Conservation (phyloP, 2,329 filamentous ascomycete species). For the Scopulariopsis brevicaulis region DNA sequence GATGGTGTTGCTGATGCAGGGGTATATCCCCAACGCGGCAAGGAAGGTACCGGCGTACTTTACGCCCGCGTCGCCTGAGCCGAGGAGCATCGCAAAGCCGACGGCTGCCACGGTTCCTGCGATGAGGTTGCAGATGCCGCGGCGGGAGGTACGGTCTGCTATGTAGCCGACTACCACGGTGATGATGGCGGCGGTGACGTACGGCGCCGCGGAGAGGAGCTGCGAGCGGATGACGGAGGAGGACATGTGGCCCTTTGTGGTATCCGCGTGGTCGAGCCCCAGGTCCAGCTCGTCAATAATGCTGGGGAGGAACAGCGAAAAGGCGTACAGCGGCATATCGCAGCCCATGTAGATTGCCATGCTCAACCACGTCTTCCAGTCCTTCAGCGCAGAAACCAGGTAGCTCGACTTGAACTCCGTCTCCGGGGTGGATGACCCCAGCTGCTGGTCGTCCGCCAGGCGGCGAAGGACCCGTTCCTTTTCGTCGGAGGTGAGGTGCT, state of each 20-base stretch:
- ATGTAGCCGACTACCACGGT: constrained; percentile 53
- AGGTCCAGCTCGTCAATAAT: constrained; percentile 29
- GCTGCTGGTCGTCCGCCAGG: constrained; percentile 57
- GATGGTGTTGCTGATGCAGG: constrained; percentile 58
- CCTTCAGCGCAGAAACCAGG: constrained; percentile 56
- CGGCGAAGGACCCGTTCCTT: constrained; percentile 57
- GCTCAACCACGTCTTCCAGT: constrained; percentile 61
- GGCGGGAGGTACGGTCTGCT: constrained; percentile 50
- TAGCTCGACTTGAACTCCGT: constrained; percentile 63
- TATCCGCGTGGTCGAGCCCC: not conserved
- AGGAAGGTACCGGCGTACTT: constrained; percentile 62
- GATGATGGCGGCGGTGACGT: constrained; percentile 47
- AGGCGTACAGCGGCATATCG: constrained; percentile 36
- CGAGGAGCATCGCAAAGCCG: constrained; percentile 57
- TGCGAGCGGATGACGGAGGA: constrained; percentile 32
- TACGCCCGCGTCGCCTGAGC: constrained; percentile 36
- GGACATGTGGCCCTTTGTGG: constrained; percentile 10
- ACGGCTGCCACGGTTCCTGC: constrained; percentile 48
- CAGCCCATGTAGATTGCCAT: constrained; percentile 37
- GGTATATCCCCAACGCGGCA: constrained; percentile 61
- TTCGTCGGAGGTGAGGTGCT: constrained; percentile 56
- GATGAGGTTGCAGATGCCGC: constrained; percentile 58
- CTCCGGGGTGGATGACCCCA: constrained; percentile 39
- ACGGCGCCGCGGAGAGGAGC: constrained; percentile 46
- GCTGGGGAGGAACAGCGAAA: constrained; percentile 45